Conservation (phyloP, 768 basidiomycete genomes). For the Amanita thiersii region DNA sequence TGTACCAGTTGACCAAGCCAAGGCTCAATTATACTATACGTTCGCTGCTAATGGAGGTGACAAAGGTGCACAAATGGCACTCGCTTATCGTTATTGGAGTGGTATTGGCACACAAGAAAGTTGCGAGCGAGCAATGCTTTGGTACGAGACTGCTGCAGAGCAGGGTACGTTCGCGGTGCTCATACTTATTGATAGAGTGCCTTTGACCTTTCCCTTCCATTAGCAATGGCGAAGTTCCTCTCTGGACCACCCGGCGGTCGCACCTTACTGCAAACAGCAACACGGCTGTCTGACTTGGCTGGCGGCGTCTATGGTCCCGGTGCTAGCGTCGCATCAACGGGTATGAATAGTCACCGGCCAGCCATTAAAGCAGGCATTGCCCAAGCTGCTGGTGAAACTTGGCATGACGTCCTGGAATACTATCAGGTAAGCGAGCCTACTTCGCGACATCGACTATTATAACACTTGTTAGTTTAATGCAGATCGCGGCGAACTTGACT, state of each 20-base stretch:
- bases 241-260: slow-evolving; percentile 89
- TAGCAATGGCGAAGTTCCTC: slow-evolving; percentile 74
- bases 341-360: slow-evolving; percentile 58
- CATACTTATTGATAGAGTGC: slow-evolving; percentile 3
- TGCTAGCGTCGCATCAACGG: slow-evolving; percentile 89
- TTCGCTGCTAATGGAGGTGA: slow-evolving; percentile 88
- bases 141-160: slow-evolving; percentile 88
- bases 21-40: slow-evolving; percentile 87
- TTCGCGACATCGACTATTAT: not conserved
- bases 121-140: slow-evolving; percentile 74
- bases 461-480: slow-evolving; percentile 71
- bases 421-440: slow-evolving; percentile 52
- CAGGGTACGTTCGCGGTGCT: slow-evolving; percentile 40
- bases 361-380: slow-evolving; percentile 81
- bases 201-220: not conserved
- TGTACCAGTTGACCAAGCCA: slow-evolving; percentile 60
- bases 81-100: slow-evolving; percentile 93
- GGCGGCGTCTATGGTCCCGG: slow-evolving; percentile 96
- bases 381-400: slow-evolving; percentile 84
- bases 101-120: slow-evolving; percentile 89
- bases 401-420: slow-evolving; percentile 89
- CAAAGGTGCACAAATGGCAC: slow-evolving; percentile 84
- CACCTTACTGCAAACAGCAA: slow-evolving; percentile 74
- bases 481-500: slow-evolving; percentile 82
- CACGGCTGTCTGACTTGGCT: slow-evolving; percentile 78